Conservation (phyloP, 2,329 filamentous ascomycete species). For the Colletotrichum sp. region DNA sequence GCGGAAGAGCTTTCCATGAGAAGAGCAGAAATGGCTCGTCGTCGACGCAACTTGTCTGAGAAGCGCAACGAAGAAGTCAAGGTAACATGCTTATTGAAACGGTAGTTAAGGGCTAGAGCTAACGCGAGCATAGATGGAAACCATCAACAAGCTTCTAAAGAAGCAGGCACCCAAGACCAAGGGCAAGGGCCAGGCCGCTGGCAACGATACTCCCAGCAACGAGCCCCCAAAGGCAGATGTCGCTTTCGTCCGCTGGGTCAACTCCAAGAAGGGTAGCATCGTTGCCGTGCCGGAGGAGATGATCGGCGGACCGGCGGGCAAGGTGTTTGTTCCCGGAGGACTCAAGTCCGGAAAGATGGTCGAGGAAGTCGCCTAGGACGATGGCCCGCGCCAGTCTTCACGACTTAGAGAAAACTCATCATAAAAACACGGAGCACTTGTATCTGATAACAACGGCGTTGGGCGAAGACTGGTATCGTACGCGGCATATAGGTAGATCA, state of each 20-base stretch:
- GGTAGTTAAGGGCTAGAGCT: neutral
- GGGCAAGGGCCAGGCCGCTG: slow-evolving; percentile 51
- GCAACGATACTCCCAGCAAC: slow-evolving; percentile 53
- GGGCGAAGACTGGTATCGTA: neutral
- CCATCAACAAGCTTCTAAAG: slow-evolving; percentile 88
- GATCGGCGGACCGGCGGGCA: slow-evolving; percentile 66
- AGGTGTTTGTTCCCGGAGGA: slow-evolving; percentile 53
- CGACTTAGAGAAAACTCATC: neutral
- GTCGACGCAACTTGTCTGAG: slow-evolving; percentile 66
- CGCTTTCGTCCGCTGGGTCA: slow-evolving; percentile 74
- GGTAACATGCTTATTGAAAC: slow-evolving; percentile 37
- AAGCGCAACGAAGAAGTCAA: slow-evolving; percentile 71
- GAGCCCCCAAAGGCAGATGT: slow-evolving; percentile 58
- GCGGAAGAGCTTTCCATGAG: slow-evolving; percentile 68
- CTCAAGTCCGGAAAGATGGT: slow-evolving; percentile 54
- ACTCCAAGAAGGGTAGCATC: slow-evolving; percentile 66
- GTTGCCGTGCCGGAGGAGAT: slow-evolving; percentile 74
- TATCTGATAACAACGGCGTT: neutral
- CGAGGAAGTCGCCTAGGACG: slow-evolving; percentile 54
- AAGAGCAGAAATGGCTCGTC: slow-evolving; percentile 65
- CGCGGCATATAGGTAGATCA: neutral
- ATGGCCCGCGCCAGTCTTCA: neutral
- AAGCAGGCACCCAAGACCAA: slow-evolving; percentile 82
- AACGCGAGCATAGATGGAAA: slow-evolving; percentile 70
- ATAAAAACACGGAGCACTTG: neutral